Base-by-base conservation (phyloP, 2,329 filamentous ascomycete species). In the Ceratocystis huliohia region DNA sequence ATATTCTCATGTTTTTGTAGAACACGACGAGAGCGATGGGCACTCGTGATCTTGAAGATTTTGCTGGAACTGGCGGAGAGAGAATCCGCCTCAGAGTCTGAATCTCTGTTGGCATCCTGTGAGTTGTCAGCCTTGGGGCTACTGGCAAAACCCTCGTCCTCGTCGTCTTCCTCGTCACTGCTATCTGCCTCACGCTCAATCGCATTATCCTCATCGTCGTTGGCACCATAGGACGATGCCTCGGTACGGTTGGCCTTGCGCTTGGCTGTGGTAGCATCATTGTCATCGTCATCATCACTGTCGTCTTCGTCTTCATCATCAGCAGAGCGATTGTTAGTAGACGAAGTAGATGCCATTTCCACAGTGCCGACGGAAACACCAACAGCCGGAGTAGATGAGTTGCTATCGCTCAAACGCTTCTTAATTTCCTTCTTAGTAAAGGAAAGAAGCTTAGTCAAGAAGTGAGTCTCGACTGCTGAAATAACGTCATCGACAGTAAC, bases 191-290 rank as follows among this genome's bases (percentile, higher is more conserved):
- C 84, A 41, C 78, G 79, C 71, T 88, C 86, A 65, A 95, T 85
- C 45, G 82, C 86, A 70, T 90, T 84, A 72, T 97, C 94, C 3
- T 93, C 93, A 4, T 96, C 92, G 73, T 97, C 94, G 61, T 96
- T 95, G 44, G 87, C 89, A 48, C 91, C 93, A 71, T 96, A 97
- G 15, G 91, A 94, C 1, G 93, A 86, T 37, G 88, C 89, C 75
- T 96, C 89, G 64, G 82, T 80, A 50, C 89, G 86, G 74, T 96
- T 94, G 59, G 85, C 84, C 71, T 83, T 84, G 72, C 86, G 82
- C 77, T 91, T 95, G 71, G 84, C 84, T 69, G 82, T 84, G 3
- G 85, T 92, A 63, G 84, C 90, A 73, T 95, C 89, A 66, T 85
- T 86, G 65, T 94, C 92, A 57, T 86, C 90, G 33, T 85, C 87